phyloP scores from a whole-genome alignment of 208 protist species.

The Ichthyophonus hoferi region DNA sequence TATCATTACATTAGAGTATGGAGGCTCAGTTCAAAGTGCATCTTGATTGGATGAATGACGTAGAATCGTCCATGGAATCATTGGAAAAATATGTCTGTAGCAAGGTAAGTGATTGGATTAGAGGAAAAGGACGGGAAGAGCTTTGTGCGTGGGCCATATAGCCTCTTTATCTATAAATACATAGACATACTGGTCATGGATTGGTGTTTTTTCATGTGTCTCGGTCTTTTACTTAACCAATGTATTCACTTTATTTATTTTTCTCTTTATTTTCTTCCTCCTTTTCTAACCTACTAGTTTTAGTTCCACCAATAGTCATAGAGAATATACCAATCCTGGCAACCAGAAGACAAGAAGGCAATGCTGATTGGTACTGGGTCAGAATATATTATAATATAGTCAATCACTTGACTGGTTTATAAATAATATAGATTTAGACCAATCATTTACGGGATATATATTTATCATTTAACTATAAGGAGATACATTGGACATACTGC shows the following conservation, averaged over 20 bases:
- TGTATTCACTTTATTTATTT: not conserved
- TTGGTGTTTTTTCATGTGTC: not conserved
- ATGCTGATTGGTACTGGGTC: no score
- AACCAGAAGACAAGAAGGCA: no score
- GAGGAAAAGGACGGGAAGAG: not conserved
- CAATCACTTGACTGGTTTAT: no score
- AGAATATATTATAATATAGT: no score
- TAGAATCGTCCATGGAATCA: not conserved
- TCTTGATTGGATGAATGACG: not conserved
- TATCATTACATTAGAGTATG: constrained; percentile 2
- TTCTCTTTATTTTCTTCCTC: not conserved
- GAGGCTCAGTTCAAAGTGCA: not conserved
- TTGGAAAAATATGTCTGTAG: constrained; percentile 16
- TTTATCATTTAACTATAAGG: no score
- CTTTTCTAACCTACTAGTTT: no score
- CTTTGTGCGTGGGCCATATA: not conserved
- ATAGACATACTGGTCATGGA: not conserved
- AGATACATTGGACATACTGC: no score
- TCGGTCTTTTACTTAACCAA: not conserved
- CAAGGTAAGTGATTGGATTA: not conserved
- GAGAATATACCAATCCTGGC: no score
- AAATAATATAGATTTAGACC: no score
- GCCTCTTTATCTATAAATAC: no score
- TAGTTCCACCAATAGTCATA: no score
- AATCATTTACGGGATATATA: no score